phyloP scores from a whole-genome alignment of 2,329 filamentous ascomycete genomes.

The Alternaria viburni region DNA sequence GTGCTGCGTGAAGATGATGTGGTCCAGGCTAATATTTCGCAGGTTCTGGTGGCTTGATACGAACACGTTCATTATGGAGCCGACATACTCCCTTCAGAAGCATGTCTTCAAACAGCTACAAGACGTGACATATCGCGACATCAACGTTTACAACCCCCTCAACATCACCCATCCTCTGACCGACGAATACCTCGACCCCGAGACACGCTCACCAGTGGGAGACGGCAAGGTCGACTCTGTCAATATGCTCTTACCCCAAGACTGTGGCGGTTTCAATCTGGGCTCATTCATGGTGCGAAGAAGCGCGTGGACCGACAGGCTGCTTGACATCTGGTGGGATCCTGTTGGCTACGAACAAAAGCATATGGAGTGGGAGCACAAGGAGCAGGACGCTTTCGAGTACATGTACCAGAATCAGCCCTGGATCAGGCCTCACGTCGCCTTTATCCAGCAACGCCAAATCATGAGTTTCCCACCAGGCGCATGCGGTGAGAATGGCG shows the following conservation, averaged over 20 bases:
- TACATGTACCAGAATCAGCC: constrained; percentile 90
- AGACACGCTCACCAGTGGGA: constrained; percentile 73
- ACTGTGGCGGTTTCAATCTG: constrained; percentile 94
- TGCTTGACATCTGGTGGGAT: constrained; percentile 98
- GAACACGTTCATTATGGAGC: constrained; percentile 98
- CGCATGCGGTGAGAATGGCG: constrained; percentile 80
- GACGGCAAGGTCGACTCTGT: constrained; percentile 80
- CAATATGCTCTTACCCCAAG: constrained; percentile 87
- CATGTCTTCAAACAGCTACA: constrained; percentile 87
- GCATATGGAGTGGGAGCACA: constrained; percentile 99
- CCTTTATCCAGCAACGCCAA: constrained; percentile 86
- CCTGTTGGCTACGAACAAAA: constrained; percentile 97
- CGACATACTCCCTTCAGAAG: constrained; percentile 82
- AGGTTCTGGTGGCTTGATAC: constrained; percentile 99
- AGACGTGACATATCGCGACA: constrained; percentile 84
- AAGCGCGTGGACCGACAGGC: constrained; percentile 84
- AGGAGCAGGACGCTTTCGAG: constrained; percentile 95
- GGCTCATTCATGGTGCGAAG: constrained; percentile 92
- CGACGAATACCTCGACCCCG: constrained; percentile 75
- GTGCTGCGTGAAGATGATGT: constrained; percentile 37
- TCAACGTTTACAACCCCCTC: constrained; percentile 93
- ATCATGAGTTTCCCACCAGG: constrained; percentile 94
- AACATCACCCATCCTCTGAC: constrained; percentile 87
- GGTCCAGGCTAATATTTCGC: constrained; percentile 35
- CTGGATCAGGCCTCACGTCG: constrained; percentile 88